Conservation (phyloP, 1,284 basidiomycete species). For the Vanrija sp. region DNA sequence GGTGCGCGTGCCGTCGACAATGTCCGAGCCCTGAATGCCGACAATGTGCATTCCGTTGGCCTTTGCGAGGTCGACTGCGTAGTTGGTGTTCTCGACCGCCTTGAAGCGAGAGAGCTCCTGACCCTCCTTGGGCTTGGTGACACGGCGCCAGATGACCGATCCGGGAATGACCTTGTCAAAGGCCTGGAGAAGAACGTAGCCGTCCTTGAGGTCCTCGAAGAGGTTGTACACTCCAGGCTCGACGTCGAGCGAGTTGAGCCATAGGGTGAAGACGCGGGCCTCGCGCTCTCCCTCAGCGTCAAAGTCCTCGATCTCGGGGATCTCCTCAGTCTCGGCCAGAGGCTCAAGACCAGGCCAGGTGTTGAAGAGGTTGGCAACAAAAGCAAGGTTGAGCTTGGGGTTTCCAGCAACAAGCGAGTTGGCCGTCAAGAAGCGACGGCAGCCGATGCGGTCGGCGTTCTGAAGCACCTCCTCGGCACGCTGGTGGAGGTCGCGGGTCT, state of each 20-base stretch:
- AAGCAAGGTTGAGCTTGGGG: conserved; percentile 96
- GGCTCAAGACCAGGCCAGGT: conserved; percentile 90
- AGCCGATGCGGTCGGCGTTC: conserved; percentile 89
- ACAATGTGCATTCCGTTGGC: conserved; percentile 93
- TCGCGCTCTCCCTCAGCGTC: conserved; percentile 98
- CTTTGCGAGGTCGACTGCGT: conserved; percentile 86
- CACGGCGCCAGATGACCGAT: conserved; percentile 87
- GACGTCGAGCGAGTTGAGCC: conserved; percentile 95
- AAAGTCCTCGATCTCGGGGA: conserved; percentile 84
- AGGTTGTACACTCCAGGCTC: conserved; percentile 95
- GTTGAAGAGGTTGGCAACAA: conserved; percentile 98
- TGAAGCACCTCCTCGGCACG: conserved; percentile 89
- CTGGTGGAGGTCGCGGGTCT: conserved; percentile 73
- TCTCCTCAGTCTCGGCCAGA: conserved; percentile 76
- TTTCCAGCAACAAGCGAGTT: conserved; percentile 89
- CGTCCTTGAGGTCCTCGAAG: conserved; percentile 91
- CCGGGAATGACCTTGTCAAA: conserved; percentile 95
- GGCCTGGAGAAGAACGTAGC: conserved; percentile 84
- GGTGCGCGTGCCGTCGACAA: conserved; percentile 86
- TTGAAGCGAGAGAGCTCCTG: conserved; percentile 91
- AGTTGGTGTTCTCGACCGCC: conserved; percentile 97
- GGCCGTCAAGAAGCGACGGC: conserved; percentile 91
- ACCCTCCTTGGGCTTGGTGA: conserved; percentile 84
- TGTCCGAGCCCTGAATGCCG: conserved; percentile 95
- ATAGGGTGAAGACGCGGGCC: conserved; percentile 94